These are phyloP conservation scores for Nicotiana rustica DNA, from an alignment of 305 asterid species.

Conservation along the genomic window DNA sequence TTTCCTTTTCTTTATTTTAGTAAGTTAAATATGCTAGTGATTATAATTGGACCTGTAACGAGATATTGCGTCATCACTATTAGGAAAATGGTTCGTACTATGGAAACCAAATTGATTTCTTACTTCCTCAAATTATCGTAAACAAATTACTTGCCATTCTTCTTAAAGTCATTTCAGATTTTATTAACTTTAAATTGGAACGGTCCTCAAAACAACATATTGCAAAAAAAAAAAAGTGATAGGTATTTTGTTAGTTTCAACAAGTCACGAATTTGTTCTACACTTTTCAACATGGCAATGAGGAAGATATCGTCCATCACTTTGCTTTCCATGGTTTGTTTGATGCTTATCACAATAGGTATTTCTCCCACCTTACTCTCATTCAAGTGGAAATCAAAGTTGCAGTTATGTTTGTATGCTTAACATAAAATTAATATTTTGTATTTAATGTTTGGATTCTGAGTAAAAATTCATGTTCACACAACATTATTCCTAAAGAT, in stretches of 20 bases:
- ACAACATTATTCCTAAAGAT: background rate
- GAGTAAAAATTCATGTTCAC: background rate
- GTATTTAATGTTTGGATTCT: background rate
- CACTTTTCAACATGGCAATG: conserved; percentile 17
- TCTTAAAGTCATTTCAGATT: background rate
- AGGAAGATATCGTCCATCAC: background rate
- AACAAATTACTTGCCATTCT: background rate
- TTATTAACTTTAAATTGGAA: background rate
- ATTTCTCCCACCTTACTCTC: background rate
- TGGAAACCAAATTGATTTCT: background rate
- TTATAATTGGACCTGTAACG: background rate
- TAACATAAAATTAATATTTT: background rate
- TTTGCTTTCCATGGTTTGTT: background rate
- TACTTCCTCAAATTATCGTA: background rate
- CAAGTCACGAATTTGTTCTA: background rate
- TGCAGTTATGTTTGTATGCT: background rate
- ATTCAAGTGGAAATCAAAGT: background rate
- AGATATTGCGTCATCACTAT: background rate
- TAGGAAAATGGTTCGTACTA: background rate
- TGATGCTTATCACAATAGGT: background rate
- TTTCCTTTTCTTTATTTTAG: background rate
- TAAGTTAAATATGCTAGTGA: background rate
- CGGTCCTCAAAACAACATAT: background rate
- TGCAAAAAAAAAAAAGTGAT: background rate
- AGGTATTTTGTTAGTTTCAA: background rate